phyloP scores from a whole-genome alignment of 1,139 yeast genomes.

The Candida neerlandica region DNA sequence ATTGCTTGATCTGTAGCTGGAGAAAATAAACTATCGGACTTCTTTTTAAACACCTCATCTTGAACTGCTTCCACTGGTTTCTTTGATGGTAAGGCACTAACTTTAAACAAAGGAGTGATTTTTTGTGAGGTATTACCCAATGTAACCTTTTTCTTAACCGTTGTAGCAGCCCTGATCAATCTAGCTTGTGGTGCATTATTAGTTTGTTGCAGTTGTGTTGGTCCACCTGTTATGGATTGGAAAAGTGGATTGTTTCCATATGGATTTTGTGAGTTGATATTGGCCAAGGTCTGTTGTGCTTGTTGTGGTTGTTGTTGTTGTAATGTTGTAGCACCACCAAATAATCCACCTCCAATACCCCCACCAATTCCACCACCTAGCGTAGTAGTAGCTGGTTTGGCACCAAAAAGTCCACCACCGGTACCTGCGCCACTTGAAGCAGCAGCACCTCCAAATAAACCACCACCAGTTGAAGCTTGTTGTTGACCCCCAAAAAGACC shows the following conservation, averaged over 20 bases:
- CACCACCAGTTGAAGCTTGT: constrained; percentile 17
- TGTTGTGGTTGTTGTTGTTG: constrained; percentile 22
- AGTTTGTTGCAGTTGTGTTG: constrained; percentile 20
- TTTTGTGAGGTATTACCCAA: constrained; percentile 62
- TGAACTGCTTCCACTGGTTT: constrained; percentile 19
- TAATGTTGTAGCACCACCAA: constrained; percentile 38
- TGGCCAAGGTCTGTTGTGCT: constrained; percentile 36
- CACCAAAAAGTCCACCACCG: constrained; percentile 37
- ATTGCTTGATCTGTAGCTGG: constrained; percentile 66
- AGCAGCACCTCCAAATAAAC: constrained; percentile 45
- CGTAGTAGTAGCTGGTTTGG: constrained; percentile 15
- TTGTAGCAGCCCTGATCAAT: constrained; percentile 45
- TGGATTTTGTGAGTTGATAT: constrained; percentile 63
- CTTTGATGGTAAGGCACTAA: constrained; percentile 21
- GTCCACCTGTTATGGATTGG: constrained; percentile 39
- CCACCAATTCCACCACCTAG: constrained; percentile 13
- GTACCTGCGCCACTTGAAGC: constrained; percentile 14
- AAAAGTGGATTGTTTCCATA: constrained; percentile 73
- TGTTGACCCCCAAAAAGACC: constrained; percentile 26
- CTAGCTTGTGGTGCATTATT: constrained; percentile 50
- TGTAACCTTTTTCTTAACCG: constrained; percentile 53
- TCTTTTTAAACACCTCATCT: constrained; percentile 19
- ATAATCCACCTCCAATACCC: constrained; percentile 24
- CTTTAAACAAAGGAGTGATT: constrained; percentile 50
- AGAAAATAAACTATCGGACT: constrained; percentile 24